phyloP scores from a whole-genome alignment of 2,329 filamentous ascomycete species.

The Hymenoscyphus infarciens region DNA sequence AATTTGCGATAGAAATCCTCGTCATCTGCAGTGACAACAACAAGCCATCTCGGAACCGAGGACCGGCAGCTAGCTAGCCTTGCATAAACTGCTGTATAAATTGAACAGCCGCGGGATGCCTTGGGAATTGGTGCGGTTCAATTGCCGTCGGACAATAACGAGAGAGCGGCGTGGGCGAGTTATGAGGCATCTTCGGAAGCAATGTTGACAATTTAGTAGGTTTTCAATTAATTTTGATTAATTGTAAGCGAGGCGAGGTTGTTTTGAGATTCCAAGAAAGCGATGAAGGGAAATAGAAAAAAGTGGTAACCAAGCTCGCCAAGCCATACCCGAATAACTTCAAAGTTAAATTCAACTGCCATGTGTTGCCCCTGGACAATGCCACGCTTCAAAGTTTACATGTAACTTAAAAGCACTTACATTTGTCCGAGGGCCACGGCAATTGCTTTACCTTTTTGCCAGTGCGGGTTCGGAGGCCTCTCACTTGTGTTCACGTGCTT shows the following conservation, averaged over 20 bases:
- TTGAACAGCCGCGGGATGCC: not conserved
- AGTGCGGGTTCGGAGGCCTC: not conserved
- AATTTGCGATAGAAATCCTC: not conserved
- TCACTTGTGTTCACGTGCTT: not conserved
- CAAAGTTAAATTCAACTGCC: not conserved
- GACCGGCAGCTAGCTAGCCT: not conserved
- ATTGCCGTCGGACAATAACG: not conserved
- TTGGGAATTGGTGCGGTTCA: not conserved
- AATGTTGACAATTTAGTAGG: not conserved
- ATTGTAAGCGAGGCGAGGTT: conserved; percentile 1
- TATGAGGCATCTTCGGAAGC: not conserved
- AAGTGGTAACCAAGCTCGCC: not conserved
- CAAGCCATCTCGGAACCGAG: not conserved
- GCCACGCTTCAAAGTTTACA: too few relatives aligned
- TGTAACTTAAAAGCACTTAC: too few relatives aligned
- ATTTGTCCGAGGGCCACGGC: not conserved
- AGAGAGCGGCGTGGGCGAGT: not conserved
- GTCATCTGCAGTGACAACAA: too few relatives aligned
- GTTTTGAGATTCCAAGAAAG: not conserved
- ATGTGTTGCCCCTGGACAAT: not conserved
- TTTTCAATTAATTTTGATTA: conserved; percentile 1
- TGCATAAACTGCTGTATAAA: conserved; percentile 1
- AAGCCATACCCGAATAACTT: not conserved
- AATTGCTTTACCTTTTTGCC: not conserved
- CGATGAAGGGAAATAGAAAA: not conserved